Conservation (phyloP, 805 yeast species). For the Kregervanrija fluxuum region DNA sequence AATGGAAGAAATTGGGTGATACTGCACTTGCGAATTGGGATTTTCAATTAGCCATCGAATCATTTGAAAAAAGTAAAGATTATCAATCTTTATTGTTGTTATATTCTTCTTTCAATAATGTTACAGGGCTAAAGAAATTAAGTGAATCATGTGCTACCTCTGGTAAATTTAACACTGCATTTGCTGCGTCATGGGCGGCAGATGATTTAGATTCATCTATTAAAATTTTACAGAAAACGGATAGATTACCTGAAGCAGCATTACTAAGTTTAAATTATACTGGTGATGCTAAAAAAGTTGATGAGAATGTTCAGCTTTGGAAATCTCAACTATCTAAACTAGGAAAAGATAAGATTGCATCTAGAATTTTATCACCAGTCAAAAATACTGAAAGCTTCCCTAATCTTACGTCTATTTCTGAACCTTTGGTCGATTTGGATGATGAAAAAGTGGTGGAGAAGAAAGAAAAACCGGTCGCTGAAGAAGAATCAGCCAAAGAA, state of each 20-base stretch:
- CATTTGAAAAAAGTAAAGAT: slow-evolving; percentile 75
- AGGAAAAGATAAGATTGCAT: slow-evolving; percentile 54
- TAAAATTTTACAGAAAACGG: slow-evolving; percentile 57
- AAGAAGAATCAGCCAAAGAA: slow-evolving; percentile 13
- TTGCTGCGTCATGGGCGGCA: slow-evolving; percentile 83
- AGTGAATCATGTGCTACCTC: slow-evolving; percentile 60
- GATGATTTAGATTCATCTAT: slow-evolving; percentile 63
- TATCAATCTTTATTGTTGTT: slow-evolving; percentile 73
- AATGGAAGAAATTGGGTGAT: slow-evolving; percentile 93
- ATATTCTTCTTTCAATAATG: slow-evolving; percentile 74
- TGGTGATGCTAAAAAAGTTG: slow-evolving; percentile 33
- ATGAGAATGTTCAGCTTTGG: slow-evolving; percentile 56
- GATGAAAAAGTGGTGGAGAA: slow-evolving; percentile 15
- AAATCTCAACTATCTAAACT: slow-evolving; percentile 43
- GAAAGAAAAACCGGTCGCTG: slow-evolving; percentile 1
- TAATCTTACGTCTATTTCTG: slow-evolving; percentile 31
- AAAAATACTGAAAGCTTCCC: slow-evolving; percentile 31
- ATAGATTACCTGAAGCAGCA: slow-evolving; percentile 78
- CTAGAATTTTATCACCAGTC: slow-evolving; percentile 45
- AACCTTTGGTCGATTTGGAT: slow-evolving; percentile 22
- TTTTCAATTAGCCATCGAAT: slow-evolving; percentile 68
- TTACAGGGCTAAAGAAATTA: slow-evolving; percentile 48
- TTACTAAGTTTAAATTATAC: slow-evolving; percentile 71
- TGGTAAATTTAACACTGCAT: slow-evolving; percentile 86
- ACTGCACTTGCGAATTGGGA: slow-evolving; percentile 74